phyloP scores from a whole-genome alignment of 2,329 filamentous ascomycete genomes.

The Phaeosphaeria sp. region DNA sequence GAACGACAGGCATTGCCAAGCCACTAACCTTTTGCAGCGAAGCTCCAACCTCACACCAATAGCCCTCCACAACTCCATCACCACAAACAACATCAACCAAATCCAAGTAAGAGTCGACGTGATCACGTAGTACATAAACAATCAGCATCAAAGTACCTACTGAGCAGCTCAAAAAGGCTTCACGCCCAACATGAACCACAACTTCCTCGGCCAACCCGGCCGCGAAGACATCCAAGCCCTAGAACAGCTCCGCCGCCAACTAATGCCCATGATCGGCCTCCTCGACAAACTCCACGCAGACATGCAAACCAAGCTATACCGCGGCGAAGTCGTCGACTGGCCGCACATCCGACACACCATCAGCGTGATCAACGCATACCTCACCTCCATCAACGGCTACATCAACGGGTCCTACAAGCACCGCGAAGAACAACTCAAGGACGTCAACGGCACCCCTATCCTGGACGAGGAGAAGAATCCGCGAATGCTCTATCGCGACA shows the following conservation, averaged over 20 bases:
- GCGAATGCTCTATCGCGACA: constrained; percentile 12
- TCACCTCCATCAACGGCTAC: constrained; percentile 25
- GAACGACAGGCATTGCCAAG: background rate
- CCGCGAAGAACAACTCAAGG: constrained; percentile 14
- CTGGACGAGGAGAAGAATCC: constrained; percentile 11
- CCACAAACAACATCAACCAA: background rate
- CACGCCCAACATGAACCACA: constrained; percentile 28
- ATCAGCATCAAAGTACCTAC: background rate
- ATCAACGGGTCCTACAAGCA: constrained; percentile 32
- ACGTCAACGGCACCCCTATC: constrained; percentile 20
- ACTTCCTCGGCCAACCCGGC: constrained; percentile 30
- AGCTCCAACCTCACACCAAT: constrained; percentile 12
- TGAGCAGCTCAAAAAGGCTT: background rate
- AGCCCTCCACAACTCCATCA: constrained; percentile 5
- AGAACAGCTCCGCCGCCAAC: constrained; percentile 30
- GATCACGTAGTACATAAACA: background rate
- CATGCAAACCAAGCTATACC: constrained; percentile 25
- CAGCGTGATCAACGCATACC: constrained; percentile 19
- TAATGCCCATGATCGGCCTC: constrained; percentile 33
- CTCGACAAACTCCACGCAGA: constrained; percentile 31
- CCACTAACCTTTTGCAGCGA: constrained; percentile 1
- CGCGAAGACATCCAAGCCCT: constrained; percentile 30
- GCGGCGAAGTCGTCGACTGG: constrained; percentile 26
- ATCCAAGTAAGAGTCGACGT: background rate
- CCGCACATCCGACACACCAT: constrained; percentile 30